Evolutionary conservation across 1,284 basidiomycete species (phyloP), one percentile per base, ranked within the genome.

Genomic region (Megacollybia platyphylla): DNA sequence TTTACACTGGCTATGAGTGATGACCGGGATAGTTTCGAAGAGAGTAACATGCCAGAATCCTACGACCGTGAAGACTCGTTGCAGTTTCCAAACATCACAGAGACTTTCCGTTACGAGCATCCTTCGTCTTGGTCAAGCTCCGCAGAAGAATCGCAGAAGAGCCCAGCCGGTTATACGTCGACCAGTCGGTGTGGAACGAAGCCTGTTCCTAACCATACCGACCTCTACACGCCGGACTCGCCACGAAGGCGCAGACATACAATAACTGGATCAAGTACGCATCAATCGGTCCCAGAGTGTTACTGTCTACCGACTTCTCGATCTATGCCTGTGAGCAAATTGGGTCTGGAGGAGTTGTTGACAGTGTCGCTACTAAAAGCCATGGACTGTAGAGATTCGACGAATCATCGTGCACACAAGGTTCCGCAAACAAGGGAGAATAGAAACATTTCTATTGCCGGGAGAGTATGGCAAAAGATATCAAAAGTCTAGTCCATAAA

Each of bases 331-430:
- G 20, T 24, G 1, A 2, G 20, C 20, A 24, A 24, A 13, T 54
- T 50, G 58, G 52, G 53, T 5, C 41, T 55, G 38, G 57, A 55
- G 36, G 60, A 65, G 43, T 53, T 54, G 44, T 53, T 66, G 37
- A 61, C 62, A 18, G 54, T 64, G n/a, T 55, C 61, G 7, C 48
- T 67, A 28, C 49, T 64, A 40, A 49, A 55, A 42, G 61, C 61
- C 7, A 61, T 63, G 59, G 57, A 57, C 39, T 45, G 36, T n/a
- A 54, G 57, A 18, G 54, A 57, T 46, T 34, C 15, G 10, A 15
- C 4, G 10, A 34, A 34, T 7, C 11, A 15, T 15, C 11, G 31
- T 11, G 27, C 18, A 9, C 9, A 41, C 8, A 13, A 41, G 15
- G 28, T 35, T 18, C 28, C 8, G 13, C 20, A 27, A 20, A 18